Evolutionary conservation across 2,329 filamentous ascomycete genomes (phyloP), one percentile per base, ranked within the genome.

Genomic region (Pseudogymnoascus sp.): DNA sequence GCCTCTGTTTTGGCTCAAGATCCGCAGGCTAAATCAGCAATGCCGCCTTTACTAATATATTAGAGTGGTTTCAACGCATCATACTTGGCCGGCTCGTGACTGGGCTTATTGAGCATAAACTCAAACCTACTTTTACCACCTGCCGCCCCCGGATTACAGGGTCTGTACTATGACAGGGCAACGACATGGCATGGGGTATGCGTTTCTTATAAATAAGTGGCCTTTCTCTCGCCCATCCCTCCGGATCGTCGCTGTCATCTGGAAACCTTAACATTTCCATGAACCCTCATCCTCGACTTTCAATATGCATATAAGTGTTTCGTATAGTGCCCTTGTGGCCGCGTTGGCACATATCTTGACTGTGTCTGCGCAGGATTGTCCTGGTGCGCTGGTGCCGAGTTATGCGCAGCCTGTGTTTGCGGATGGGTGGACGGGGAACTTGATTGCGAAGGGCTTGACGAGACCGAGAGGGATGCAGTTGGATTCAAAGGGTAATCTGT

Each of bases 381-480:
- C 48, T 8, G 48, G 48, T 25, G 27, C 37, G 59, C 39, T 64
- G 59, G 58, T 58, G 42, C 36, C 64, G 27, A 62, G 58, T 4
- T 70, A 71, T 45, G 45, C 63, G 13, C 40, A 67, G 25, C 70
- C 70, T 1, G 55, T 65, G 0, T 52, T 67, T 4, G 62, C 67
- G 1, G 61, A 63, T 60, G 72, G 72, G 5, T 74, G 70, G 66
- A 64, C 64, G 25, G 60, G 68, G 1, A 69, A 70, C 31, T 61
- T 73, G 2, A 64, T 74, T 12, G 68, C 66, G 2, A 64, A 63
- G 4, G 65, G 63, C 1, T 58, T 73, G 33, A 65, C n/a, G 4
- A 64, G 25, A 3, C 70, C 72, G 1, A 63, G 72, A 39, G 61
- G 69, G 5, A 70, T 74, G 9, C 33, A 72, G 2, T 72, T 74